Base-by-base conservation (phyloP, 176 grass and related monocot species). In the Guadua angustifolia region DNA sequence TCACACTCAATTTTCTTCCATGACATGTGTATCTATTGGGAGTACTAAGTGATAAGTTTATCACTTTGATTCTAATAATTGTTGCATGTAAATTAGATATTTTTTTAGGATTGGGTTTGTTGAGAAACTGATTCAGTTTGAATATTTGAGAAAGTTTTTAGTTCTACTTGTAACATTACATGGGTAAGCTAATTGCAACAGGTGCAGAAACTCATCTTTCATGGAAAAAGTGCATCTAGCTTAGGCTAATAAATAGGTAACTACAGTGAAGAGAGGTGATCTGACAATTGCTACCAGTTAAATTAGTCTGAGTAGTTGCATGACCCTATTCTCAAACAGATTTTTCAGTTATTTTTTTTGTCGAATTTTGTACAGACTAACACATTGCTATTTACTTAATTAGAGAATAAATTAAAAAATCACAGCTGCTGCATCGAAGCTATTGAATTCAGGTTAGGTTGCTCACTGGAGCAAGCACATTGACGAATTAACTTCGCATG, bases 1-100 rank as follows among this genome's bases (percentile, higher is more conserved):
- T 39, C 9, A 22, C 46, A 76, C 5, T 76, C 72, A 76, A 15
- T 55, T n/a, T 84, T 51, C 16, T 53, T 84, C 38, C 55, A 15
- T 43, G 66, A 66, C 49, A 39, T 75, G 15, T 42, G n/a, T 26
- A 84, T 75, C 29, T 21, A 66, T 61, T 0, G 1, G 26, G 17
- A 52, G 29, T 38, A 36, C 29, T 8, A 9, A 51, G 21, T 64
- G 70, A 25, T 16, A 75, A 24, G 17, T 52, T 9, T 18, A 75
- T 53, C 44, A 73, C 7, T 53, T 74, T 18, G 19, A 19, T 74
- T 83, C 19, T 29, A 83, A 24, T 66, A 17, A 73, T 15, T 32
- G 44, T 4, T 32, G 25, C 69, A 74, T 74, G 24, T 53, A 7
- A 45, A 73, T 51, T 50, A 46, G 39, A 44, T 71, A 25, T 66